Conservation (phyloP, 495 filamentous ascomycete species). For the Hyaloscypha variabilis region DNA sequence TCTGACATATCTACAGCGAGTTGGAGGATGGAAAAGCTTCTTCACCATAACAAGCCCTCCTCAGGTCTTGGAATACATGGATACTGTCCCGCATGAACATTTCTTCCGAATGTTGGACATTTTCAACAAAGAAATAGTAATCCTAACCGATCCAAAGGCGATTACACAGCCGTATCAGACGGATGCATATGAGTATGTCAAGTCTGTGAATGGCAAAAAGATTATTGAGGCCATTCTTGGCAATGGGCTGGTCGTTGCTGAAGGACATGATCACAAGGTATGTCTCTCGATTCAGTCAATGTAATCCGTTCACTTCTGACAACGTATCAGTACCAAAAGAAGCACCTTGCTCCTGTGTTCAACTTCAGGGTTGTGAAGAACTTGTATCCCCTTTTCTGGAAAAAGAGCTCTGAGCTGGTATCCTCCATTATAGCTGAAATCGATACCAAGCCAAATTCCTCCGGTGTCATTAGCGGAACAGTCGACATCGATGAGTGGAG, state of each 20-base stretch:
- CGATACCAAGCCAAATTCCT: slow-evolving; percentile 14
- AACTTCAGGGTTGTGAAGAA: slow-evolving; percentile 46
- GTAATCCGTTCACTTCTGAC: neutral
- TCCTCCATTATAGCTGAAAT: slow-evolving; percentile 45
- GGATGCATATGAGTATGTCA: slow-evolving; percentile 34
- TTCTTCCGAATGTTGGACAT: slow-evolving; percentile 34
- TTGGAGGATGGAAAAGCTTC: slow-evolving; percentile 4
- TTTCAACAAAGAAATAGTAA: slow-evolving; percentile 31
- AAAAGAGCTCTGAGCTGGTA: slow-evolving; percentile 47
- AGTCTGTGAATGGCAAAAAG: slow-evolving; percentile 26
- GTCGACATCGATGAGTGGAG: slow-evolving; percentile 52
- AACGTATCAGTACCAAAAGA: slow-evolving; percentile 40
- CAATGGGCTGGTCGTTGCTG: slow-evolving; percentile 31
- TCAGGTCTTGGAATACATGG: slow-evolving; percentile 27
- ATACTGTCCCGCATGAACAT: slow-evolving; percentile 36
- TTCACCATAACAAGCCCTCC: neutral
- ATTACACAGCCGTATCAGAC: slow-evolving; percentile 31
- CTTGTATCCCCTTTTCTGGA: slow-evolving; percentile 53
- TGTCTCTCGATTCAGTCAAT: neutral
- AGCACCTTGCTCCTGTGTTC: slow-evolving; percentile 48
- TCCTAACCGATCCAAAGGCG: slow-evolving; percentile 30
- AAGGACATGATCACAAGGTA: slow-evolving; percentile 28
- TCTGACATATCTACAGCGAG: neutral
- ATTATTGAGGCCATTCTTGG: slow-evolving; percentile 30
- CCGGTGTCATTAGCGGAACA: slow-evolving; percentile 21